Evolutionary conservation across 148 eudicot species (phyloP), one percentile per base, ranked within the genome.

Genomic region (Cornus controversa): DNA sequence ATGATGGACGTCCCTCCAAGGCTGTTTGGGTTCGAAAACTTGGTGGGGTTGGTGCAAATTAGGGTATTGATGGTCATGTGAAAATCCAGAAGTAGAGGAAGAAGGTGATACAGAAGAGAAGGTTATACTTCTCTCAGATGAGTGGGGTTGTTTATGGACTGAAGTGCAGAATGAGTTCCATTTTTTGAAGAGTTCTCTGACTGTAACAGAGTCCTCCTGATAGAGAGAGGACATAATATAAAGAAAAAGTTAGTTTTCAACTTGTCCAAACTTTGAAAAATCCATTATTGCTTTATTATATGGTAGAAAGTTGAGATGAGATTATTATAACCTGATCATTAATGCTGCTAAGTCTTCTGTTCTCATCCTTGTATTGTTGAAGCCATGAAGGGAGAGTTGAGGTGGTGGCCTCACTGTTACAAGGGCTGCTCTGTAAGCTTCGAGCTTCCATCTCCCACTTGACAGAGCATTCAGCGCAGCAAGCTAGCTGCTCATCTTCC

Each of bases 331-430:
- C 97, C 92, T 90, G 89, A 79, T 90, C 80, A 83, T 77, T 77
- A 6, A 6, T 36, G 50, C 78, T 70, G 36, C 40, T 78, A 25
- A 73, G 70, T 75, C 79, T 86, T 82, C 77, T 82, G 84, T 66
- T 88, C 67, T 90, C 90, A 78, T 90, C 89, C 77, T 83, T 91
- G 77, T 81, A 83, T 62, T 86, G 82, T 85, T 86, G 86, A 45
- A 95, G 94, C 97, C 98, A 95, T 81, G 90, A 84, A 83, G 98
- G 98, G 24, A 95, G 88, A 82, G 83, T 88, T 72, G 94, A 81
- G 72, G 86, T 80, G 50, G 89, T 81, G 71, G 87, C 76, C 40
- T 87, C 88, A 70, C 82, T 89, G 45, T 80, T 85, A 23, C 78
- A 78, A 45, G 72, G 76, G 57, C 85, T 78, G 42, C 74, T 66